Evolutionary conservation across 1,139 yeast genomes (phyloP).

Genomic region (Magnusiomyces sp.): DNA sequence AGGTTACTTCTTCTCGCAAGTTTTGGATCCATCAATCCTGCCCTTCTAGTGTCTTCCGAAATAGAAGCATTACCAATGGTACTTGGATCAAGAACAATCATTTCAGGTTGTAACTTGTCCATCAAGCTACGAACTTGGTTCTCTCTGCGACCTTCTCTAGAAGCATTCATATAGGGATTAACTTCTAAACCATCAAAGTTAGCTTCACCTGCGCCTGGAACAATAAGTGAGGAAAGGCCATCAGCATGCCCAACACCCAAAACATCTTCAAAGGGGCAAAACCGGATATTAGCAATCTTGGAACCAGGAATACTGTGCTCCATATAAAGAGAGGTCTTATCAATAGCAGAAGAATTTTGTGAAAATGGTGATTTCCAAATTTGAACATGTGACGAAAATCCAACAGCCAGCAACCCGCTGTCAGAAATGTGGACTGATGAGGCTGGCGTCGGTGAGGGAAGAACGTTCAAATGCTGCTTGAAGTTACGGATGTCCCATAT

Average conservation of each 20-base stretch:
- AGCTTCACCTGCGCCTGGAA: constrained; percentile 98
- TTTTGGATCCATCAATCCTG: constrained; percentile 42
- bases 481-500: constrained; percentile 91
- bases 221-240: constrained; percentile 72
- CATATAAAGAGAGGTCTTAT: constrained; percentile 68
- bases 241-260: constrained; percentile 77
- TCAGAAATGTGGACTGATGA: constrained; percentile 74
- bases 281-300: constrained; percentile 54
- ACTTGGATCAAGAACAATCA: constrained; percentile 85
- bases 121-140: constrained; percentile 78
- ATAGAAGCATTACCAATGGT: constrained; percentile 79
- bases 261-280: constrained; percentile 94
- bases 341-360: constrained; percentile 23
- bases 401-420: constrained; percentile 74
- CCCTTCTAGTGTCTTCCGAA: constrained; percentile 53
- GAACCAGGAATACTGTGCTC: constrained; percentile 78
- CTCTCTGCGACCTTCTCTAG: constrained; percentile 79
- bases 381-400: constrained; percentile 94
- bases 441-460: constrained; percentile 85
- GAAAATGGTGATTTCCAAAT: constrained; percentile 40
- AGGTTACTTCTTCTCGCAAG: not conserved
- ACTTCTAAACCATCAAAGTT: constrained; percentile 90
- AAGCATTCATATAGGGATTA: constrained; percentile 83
- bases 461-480: constrained; percentile 49
- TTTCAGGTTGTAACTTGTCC: constrained; percentile 86